Evolutionary conservation across 2,329 filamentous ascomycete species (phyloP).

Genomic region (Ilyonectria robusta): DNA sequence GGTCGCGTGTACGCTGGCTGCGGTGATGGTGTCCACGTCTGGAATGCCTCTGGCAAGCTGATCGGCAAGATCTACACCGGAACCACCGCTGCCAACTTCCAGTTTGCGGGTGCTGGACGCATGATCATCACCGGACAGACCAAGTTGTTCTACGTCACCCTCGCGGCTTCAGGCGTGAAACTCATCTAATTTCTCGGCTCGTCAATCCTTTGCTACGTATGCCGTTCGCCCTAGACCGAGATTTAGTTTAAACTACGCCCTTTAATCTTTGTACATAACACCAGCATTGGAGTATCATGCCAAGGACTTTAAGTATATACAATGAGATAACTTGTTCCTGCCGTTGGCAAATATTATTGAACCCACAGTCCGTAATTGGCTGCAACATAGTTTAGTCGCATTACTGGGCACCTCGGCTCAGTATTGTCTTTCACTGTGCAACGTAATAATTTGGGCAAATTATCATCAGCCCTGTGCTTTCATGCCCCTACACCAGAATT

Average conservation of each 20-base stretch:
- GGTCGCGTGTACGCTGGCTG: conserved; percentile 69
- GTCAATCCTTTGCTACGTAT: background rate
- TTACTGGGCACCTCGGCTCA: too few relatives aligned
- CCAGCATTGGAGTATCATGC: background rate
- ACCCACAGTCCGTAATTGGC: too few relatives aligned
- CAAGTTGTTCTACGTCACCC: conserved; percentile 51
- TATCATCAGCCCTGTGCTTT: too few relatives aligned
- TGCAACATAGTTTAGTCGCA: too few relatives aligned
- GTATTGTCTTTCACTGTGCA: too few relatives aligned
- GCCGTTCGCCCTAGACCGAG: background rate
- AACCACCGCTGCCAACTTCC: conserved; percentile 61
- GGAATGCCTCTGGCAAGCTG: conserved; percentile 60
- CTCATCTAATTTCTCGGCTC: conserved; percentile 22
- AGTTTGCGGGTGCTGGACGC: conserved; percentile 56
- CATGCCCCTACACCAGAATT: too few relatives aligned
- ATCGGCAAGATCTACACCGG: conserved; percentile 71
- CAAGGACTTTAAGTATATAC: background rate
- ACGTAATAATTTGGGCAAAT: too few relatives aligned
- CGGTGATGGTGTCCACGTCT: conserved; percentile 65
- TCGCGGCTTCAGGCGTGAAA: conserved; percentile 37
- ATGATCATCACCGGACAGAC: conserved; percentile 55
- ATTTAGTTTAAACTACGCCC: background rate
- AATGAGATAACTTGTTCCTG: background rate
- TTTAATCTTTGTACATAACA: background rate
- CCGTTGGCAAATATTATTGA: background rate